Evolutionary conservation across 2,329 filamentous ascomycete genomes (phyloP).

Genomic region (Dryadomyces quercus-mongolicae): DNA sequence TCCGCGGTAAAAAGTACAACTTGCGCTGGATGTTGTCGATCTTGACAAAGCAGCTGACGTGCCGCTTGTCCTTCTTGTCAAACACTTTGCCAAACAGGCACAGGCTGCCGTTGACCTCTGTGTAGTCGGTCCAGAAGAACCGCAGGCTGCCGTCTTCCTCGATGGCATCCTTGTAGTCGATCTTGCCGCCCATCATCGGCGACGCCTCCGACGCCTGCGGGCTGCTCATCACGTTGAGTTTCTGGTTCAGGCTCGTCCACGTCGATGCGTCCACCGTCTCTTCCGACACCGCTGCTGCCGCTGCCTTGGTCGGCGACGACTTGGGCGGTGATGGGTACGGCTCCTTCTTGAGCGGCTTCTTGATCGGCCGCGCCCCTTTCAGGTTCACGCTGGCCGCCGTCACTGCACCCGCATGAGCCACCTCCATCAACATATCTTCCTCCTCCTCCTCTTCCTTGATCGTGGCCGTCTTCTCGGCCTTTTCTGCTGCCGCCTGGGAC

Average conservation of each 20-base stretch:
- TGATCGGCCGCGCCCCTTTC: conserved; percentile 63
- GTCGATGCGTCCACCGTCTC: conserved; percentile 62
- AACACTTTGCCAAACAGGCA: conserved; percentile 94
- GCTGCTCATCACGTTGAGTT: conserved; percentile 73
- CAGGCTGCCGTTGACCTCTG: conserved; percentile 78
- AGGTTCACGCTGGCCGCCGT: conserved; percentile 70
- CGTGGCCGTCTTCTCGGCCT: neutral
- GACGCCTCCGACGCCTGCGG: conserved; percentile 37
- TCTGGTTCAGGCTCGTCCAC: conserved; percentile 80
- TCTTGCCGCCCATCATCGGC: conserved; percentile 64
- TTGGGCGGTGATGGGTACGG: conserved; percentile 58
- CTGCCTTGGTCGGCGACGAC: conserved; percentile 52
- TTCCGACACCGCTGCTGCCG: conserved; percentile 25
- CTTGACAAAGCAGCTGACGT: conserved; percentile 90
- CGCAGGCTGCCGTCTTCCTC: conserved; percentile 84
- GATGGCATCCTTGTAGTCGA: conserved; percentile 73
- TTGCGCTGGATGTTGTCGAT: conserved; percentile 90
- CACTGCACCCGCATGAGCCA: conserved; percentile 62
- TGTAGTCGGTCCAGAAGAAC: conserved; percentile 97
- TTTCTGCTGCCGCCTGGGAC: conserved; percentile 19
- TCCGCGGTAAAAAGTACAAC: conserved; percentile 81
- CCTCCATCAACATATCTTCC: conserved; percentile 74
- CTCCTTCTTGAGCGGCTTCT: conserved; percentile 55
- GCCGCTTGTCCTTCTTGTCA: conserved; percentile 67
- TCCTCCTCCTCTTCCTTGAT: conserved; percentile 34